Conservation (phyloP, 768 basidiomycete genomes). For the Thelephora aurantiotincta region DNA sequence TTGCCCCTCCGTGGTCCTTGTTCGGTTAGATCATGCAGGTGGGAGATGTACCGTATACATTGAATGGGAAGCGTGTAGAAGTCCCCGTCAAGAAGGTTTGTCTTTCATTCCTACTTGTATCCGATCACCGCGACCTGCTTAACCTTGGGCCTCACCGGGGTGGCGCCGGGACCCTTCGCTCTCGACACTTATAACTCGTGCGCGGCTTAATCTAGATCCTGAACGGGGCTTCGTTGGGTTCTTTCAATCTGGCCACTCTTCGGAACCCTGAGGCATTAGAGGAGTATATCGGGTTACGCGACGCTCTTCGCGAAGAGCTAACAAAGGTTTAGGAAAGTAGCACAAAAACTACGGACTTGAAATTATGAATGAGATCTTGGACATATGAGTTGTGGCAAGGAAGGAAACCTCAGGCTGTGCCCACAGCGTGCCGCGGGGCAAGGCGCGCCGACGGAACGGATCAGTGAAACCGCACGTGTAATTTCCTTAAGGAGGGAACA, state of each 20-base stretch:
- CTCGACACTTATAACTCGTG: not conserved
- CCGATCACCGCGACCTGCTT: no score
- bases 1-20: no score
- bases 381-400: no score
- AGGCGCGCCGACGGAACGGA: no score
- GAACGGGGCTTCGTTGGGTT: constrained; percentile 57
- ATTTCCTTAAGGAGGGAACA: no score
- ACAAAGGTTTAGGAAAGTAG: constrained; percentile 2
- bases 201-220: constrained; percentile 38
- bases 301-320: constrained; percentile 32
- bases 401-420: no score
- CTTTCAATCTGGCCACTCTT: constrained; percentile 59
- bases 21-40: constrained; percentile 48
- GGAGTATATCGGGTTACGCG: constrained; percentile 44
- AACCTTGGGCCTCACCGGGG: constrained; percentile 10
- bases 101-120: constrained; percentile 9
- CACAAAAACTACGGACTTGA: no score
- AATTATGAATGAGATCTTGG: no score
- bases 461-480: no score
- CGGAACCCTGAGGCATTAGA: constrained; percentile 59
- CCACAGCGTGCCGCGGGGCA: no score
- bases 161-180: constrained; percentile 1
- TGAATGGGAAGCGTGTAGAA: constrained; percentile 74
- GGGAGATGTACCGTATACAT: constrained; percentile 59
- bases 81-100: constrained; percentile 61